Conservation (phyloP, 2,329 filamentous ascomycete genomes). For the Shiraia bambusicola region DNA sequence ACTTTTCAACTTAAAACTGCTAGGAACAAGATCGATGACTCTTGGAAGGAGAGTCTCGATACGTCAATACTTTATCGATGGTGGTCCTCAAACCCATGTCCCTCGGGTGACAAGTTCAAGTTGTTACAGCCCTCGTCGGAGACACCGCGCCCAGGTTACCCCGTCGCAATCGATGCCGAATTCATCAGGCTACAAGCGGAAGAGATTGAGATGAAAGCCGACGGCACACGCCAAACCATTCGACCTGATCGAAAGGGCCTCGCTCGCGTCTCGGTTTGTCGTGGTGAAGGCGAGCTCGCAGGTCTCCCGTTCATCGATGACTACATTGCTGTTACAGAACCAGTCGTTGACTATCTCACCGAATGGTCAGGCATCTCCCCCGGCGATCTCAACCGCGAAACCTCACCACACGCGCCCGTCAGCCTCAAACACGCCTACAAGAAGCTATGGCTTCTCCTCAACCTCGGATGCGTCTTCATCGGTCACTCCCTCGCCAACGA, state of each 20-base stretch:
- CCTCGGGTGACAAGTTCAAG: constrained; percentile 59
- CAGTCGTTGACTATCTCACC: constrained; percentile 93
- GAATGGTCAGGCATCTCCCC: constrained; percentile 88
- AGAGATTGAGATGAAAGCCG: constrained; percentile 94
- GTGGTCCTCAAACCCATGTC: constrained; percentile 50
- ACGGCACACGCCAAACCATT: constrained; percentile 88
- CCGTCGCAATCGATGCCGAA: constrained; percentile 91
- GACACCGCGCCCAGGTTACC: constrained; percentile 67
- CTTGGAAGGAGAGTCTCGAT: constrained; percentile 84
- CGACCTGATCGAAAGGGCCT: constrained; percentile 87
- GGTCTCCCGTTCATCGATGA: constrained; percentile 93
- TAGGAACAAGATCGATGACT: constrained; percentile 79
- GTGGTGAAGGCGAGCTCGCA: constrained; percentile 75
- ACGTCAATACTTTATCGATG: constrained; percentile 81
- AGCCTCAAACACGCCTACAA: constrained; percentile 93
- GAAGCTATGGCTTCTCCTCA: constrained; percentile 94
- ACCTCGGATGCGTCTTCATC: constrained; percentile 89
- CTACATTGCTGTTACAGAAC: constrained; percentile 88
- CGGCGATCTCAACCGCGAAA: constrained; percentile 77
- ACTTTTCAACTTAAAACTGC: constrained; percentile 80
- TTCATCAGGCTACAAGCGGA: constrained; percentile 92
- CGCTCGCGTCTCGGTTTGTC: constrained; percentile 87
- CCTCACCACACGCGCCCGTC: constrained; percentile 80
- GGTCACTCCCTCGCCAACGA: constrained; percentile 93
- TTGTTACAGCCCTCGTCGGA: constrained; percentile 62